Conservation (phyloP, 352 stramenopile species). For the Bremia lactucae region DNA sequence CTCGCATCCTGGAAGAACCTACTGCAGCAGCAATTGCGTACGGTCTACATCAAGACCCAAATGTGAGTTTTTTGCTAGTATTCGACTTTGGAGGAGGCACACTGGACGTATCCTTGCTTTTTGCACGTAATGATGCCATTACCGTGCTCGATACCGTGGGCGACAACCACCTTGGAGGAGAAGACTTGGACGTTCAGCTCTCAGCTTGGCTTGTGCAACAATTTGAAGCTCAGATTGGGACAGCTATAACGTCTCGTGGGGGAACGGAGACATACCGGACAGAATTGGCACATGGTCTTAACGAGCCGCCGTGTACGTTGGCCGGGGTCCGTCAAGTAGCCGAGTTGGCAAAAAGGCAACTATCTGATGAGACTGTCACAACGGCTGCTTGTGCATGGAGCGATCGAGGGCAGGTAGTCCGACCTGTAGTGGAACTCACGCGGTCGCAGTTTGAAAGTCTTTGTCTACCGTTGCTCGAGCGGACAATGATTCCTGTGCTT, state of each 20-base stretch:
- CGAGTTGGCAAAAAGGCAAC: conserved; percentile 42
- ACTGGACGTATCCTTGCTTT: conserved; percentile 89
- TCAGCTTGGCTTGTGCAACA: conserved; percentile 80
- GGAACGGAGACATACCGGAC: conserved; percentile 12
- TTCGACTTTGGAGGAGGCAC: conserved; percentile 94
- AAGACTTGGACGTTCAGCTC: conserved; percentile 89
- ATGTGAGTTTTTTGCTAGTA: conserved; percentile 91
- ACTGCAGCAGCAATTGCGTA: conserved; percentile 94
- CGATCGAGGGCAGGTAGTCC: not conserved
- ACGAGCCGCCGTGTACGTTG: conserved; percentile 39
- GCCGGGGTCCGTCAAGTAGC: conserved; percentile 42
- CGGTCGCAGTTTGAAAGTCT: conserved; percentile 38
- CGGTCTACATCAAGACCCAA: conserved; percentile 86
- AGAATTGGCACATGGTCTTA: conserved; percentile 9
- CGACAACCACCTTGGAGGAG: conserved; percentile 72
- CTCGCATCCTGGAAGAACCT: conserved; percentile 74
- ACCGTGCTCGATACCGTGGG: conserved; percentile 92
- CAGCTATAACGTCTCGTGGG: conserved; percentile 19
- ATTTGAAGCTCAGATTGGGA: conserved; percentile 44
- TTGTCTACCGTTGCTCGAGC: conserved; percentile 32
- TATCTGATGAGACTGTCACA: conserved; percentile 20
- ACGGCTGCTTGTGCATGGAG: conserved; percentile 28
- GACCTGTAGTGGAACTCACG: conserved; percentile 25
- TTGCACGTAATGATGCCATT: conserved; percentile 91
- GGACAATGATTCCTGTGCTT: conserved; percentile 41